Evolutionary conservation across 73 alveolate species (phyloP).

Genomic region (Loxodes magnus): DNA sequence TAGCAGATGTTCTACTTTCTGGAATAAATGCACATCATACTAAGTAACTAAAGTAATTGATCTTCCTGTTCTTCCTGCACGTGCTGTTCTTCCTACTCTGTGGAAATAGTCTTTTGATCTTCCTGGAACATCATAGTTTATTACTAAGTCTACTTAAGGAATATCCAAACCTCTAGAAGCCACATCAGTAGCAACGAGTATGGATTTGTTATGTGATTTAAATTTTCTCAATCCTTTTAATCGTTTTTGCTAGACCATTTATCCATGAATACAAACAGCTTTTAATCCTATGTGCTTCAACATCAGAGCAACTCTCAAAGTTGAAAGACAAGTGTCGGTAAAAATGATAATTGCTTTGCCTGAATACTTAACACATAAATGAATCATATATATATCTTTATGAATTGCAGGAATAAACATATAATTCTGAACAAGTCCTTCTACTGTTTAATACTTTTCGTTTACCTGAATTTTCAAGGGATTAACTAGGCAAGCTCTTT

Average conservation of each 20-base stretch:
- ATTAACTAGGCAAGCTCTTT: conserved; percentile 78
- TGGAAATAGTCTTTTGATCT: conserved; percentile 86
- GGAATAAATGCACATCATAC: conserved; percentile 86
- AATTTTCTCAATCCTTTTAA: conserved; percentile 48
- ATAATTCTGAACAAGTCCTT: conserved; percentile 42
- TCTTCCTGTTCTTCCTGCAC: conserved; percentile 94
- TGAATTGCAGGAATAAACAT: conserved; percentile 5
- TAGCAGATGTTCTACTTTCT: conserved; percentile 74
- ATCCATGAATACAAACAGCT: conserved; percentile 42
- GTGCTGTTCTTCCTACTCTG: conserved; percentile 94
- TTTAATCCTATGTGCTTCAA: conserved; percentile 49
- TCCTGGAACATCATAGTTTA: conserved; percentile 72
- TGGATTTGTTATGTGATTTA: conserved; percentile 61
- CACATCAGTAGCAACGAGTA: conserved; percentile 93
- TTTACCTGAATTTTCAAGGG: conserved; percentile 93
- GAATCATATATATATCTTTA: conserved; percentile 5
- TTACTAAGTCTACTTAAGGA: conserved; percentile 85
- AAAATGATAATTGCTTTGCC: conserved; percentile 75
- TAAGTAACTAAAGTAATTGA: conserved; percentile 89
- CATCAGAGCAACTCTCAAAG: conserved; percentile 64
- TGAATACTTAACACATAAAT: conserved; percentile 16
- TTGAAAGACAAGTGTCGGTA: conserved; percentile 68
- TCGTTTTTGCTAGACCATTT: conserved; percentile 35
- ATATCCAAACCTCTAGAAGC: conserved; percentile 92
- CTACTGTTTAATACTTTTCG: conserved; percentile 81